Base-by-base conservation (phyloP, 768 basidiomycete species). In the Dioszegia aurantiaca region DNA sequence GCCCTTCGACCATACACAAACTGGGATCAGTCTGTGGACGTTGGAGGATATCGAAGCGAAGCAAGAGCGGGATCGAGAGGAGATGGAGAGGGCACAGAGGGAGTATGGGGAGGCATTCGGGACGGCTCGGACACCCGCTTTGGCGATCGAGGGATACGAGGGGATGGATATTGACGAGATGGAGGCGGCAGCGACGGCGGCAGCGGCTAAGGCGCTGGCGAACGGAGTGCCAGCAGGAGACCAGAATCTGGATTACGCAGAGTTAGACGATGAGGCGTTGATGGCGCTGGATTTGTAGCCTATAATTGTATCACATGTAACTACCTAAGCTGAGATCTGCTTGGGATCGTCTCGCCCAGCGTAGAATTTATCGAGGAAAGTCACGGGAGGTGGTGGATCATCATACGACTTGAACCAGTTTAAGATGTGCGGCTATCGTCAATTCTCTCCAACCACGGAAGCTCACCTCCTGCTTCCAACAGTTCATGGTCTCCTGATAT, bases 1-100 rank as follows among this genome's bases (percentile, higher is more conserved):
- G 78, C 94, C 93, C 69, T 89, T 89, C 44, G 92, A 92, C 63
- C 93, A 97, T 78, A 90, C 92, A 69, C 88, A 89, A 76, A 97
- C 93, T 1, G 92, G 93, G 0, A 80, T 97, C 28, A 93, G 90
- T 17, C 80, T 98, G 36, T 99, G 95, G 95, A 53, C 51, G 19
- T 78, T 98, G 36, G 89, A 91, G 68, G 89, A 98, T 74, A 82
- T 99, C 14, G 83, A 90, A 68, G 87, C 85, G 74, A 86, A 87
- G 42, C 92, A 95, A 75, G 82, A 82, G 31, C 88, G 88, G 70
- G 88, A 90, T 65, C 85, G 82, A 73, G 87, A 83, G 46, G 80
- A 86, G 19, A 83, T 81, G 26, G 63, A 67, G 48, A 40, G 66
- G 40, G 64, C 83, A 23, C 79, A 83, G 58, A 77, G 79, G 26